Percentiles rank a stretch among this genome's conserved stretches.
Conservation (phyloP, 2,329 filamentous ascomycete genomes). For the Nannizziopsis arthrosporioides region DNA sequence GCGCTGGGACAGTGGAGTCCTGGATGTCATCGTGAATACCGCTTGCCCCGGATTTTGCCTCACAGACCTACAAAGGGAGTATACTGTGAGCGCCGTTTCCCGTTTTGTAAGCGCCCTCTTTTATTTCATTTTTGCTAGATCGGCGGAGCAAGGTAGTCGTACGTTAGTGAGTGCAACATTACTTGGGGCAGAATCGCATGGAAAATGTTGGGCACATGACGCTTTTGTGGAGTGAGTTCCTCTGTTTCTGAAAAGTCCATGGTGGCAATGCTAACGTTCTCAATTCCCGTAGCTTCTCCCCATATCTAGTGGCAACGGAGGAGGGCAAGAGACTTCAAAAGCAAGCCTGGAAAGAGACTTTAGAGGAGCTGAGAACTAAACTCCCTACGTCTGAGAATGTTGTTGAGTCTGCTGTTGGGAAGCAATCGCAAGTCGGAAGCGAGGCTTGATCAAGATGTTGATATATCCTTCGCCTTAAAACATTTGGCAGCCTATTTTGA, state of each 20-base stretch:
- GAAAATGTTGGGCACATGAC: constrained; percentile 33
- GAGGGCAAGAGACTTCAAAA: constrained; percentile 7
- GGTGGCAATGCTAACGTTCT: background rate
- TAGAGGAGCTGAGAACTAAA: constrained; percentile 10
- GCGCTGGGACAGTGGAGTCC: constrained; percentile 24
- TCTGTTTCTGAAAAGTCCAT: background rate
- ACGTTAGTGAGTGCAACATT: constrained; percentile 33
- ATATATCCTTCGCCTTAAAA: background rate
- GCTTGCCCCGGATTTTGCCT: constrained; percentile 36
- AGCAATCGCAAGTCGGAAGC: background rate
- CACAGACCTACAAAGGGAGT: constrained; percentile 34
- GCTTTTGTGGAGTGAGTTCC: constrained; percentile 12
- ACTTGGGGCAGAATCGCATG: constrained; percentile 34
- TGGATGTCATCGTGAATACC: constrained; percentile 35
- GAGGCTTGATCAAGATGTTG: constrained; percentile 1
- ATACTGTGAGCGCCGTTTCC: constrained; percentile 24
- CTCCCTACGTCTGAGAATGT: background rate
- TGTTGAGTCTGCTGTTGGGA: background rate
- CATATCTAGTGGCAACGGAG: constrained; percentile 7
- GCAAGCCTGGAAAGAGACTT: constrained; percentile 12
- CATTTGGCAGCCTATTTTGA: background rate
- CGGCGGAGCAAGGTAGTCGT: constrained; percentile 35
- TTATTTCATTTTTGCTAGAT: constrained; percentile 31
- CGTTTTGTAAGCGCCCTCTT: constrained; percentile 26
- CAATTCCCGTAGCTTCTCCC: constrained; percentile 6